These are phyloP conservation scores for Fusarium hainanense DNA, from an alignment of 2,329 filamentous ascomycete species.

Conservation along the genomic window DNA sequence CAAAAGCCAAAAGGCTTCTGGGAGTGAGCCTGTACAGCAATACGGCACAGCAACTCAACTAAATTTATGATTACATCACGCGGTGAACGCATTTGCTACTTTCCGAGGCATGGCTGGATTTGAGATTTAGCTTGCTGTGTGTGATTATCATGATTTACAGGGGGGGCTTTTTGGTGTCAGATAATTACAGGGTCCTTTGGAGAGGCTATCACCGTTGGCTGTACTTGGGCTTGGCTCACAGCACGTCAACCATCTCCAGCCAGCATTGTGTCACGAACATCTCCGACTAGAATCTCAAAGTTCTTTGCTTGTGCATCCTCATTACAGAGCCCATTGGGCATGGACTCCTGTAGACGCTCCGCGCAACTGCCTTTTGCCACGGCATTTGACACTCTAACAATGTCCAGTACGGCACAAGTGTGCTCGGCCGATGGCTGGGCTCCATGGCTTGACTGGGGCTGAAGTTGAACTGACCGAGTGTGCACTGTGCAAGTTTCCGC, in stretches of 20 bases:
- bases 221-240: not conserved
- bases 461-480: slow-evolving; percentile 19
- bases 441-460: slow-evolving; percentile 14
- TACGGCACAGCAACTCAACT: slow-evolving; percentile 21
- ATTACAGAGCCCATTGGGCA: slow-evolving; percentile 22
- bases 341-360: slow-evolving; percentile 9
- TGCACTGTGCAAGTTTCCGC: slow-evolving; percentile 19
- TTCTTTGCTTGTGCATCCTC: slow-evolving; percentile 11
- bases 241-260: not conserved
- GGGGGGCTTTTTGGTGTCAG: slow-evolving; percentile 29
- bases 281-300: slow-evolving; percentile 7
- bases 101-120: slow-evolving; percentile 32
- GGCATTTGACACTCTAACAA: slow-evolving; percentile 26
- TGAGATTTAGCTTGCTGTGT: slow-evolving; percentile 1
- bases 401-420: not conserved
- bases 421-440: slow-evolving; percentile 25
- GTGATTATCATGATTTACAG: slow-evolving; percentile 21
- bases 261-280: not conserved
- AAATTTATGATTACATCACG: slow-evolving; percentile 26
- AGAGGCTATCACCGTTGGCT: slow-evolving; percentile 21
- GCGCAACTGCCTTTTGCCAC: slow-evolving; percentile 37
- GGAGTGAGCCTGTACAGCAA: slow-evolving; percentile 10
- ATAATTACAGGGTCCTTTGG: slow-evolving; percentile 28
- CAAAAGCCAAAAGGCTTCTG: slow-evolving; percentile 3
- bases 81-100: slow-evolving; percentile 32